Base-by-base conservation (phyloP, 2,329 filamentous ascomycete genomes). In the Bipolaris sorokiniana region DNA sequence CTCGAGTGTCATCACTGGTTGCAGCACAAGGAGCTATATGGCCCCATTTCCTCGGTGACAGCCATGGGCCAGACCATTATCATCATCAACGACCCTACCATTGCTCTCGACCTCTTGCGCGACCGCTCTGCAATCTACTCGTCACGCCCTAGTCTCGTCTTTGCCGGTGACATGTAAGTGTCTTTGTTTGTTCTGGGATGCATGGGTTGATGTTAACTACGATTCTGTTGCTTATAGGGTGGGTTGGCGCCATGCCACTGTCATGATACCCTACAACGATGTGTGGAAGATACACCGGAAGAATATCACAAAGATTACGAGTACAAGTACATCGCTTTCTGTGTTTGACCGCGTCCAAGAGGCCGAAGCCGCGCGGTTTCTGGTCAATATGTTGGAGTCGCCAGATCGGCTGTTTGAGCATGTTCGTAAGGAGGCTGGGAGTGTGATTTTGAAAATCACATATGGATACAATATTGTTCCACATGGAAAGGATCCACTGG, bases 391-490 rank as follows among this genome's bases (percentile, higher is more conserved):
- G 1, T 41, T 69, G 2, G 55, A 58, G 2, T 45, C 58, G 3
- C 69, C 68, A 7, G 53, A 66, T 1, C 45, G 63, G 15, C 20
- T 70, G 15, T 63, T 68, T 22, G 59, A 65, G 13, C 68, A 71
- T 36, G 67, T 71, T 20, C 48, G 55, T 15, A 65, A 63, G 22
- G 69, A 73, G 51, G 69, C 71, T 42, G 68, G 66, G 1, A 59
- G 55, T 18, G 66, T 73, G 0, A 71, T 73, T 15, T 34, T 72
- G 1, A 70, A 68, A 40, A 68, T 70, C 3, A 67, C 60, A 0
- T 74, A 73, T 62, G 80, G 80, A 5, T 84, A 84, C 58, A 81
- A 70, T 0, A 70, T 77, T 20, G 77, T 79, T 33, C 63, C 74
- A 1, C 70, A 77, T 10, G 63, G 64, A 1, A 49, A 54, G 11